phyloP scores from a whole-genome alignment of 345 rosid genomes.

The Linum usitatissimum region DNA sequence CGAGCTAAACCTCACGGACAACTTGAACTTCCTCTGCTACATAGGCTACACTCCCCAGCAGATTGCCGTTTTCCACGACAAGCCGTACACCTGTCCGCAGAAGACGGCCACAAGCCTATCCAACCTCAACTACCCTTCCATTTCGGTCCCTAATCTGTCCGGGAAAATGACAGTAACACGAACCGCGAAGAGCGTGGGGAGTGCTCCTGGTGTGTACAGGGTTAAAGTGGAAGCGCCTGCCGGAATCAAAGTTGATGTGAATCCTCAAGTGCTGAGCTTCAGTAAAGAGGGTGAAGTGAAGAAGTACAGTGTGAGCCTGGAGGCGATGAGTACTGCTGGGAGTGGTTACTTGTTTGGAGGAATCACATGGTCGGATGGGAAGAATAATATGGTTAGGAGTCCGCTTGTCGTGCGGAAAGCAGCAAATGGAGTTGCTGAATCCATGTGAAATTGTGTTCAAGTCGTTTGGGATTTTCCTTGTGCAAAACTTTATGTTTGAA shows the following conservation, averaged over 20 bases:
- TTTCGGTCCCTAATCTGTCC: conserved; percentile 9
- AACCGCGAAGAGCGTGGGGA: conserved; percentile 14
- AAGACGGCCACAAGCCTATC: neutral
- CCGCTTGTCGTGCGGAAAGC: neutral
- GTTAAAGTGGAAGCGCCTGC: neutral
- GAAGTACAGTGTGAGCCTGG: neutral
- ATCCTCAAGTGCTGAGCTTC: neutral
- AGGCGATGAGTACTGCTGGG: neutral
- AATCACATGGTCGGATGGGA: neutral
- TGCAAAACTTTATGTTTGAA: no score
- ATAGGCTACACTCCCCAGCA: conserved; percentile 12
- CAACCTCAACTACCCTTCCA: conserved; percentile 16
- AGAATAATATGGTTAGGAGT: neutral
- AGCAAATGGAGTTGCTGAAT: neutral
- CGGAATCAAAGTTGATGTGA: neutral
- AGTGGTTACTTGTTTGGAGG: neutral
- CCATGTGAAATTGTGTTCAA: neutral
- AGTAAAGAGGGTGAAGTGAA: neutral
- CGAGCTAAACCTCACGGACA: conserved; percentile 11
- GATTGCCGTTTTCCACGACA: neutral
- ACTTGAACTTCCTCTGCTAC: conserved; percentile 17
- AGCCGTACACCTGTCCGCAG: conserved; percentile 10
- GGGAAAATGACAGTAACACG: conserved; percentile 10
- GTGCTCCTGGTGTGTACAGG: neutral
- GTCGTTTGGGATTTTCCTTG: no score